Evolutionary conservation across 2,329 filamentous ascomycete genomes (phyloP).

Genomic region (Colletotrichum lentis): DNA sequence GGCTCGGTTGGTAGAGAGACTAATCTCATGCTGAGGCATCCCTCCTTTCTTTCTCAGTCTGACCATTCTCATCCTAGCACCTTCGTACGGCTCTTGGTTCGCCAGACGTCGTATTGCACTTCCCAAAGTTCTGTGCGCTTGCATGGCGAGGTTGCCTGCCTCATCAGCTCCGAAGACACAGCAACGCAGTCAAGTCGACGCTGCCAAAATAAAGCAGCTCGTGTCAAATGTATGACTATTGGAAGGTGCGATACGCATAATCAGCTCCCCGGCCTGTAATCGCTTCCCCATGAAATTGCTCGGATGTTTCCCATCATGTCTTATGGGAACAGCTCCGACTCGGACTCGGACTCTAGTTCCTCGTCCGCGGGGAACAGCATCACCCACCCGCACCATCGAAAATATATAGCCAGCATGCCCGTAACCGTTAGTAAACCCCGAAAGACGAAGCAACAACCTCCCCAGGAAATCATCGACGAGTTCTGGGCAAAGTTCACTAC

Average conservation of each 20-base stretch:
- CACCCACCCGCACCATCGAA: conserved; percentile 8
- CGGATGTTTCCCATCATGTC: conserved; percentile 9
- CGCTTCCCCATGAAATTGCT: too few species aligned
- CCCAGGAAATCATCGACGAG: conserved; percentile 73
- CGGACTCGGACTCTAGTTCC: conserved; percentile 14
- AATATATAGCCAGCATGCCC: conserved; percentile 31
- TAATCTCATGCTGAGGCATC: not conserved
- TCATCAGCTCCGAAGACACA: not conserved
- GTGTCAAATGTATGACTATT: not conserved
- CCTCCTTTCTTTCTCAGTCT: not conserved
- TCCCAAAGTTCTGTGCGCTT: not conserved
- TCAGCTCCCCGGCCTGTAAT: not conserved
- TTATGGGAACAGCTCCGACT: conserved; percentile 16
- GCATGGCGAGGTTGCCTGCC: not conserved
- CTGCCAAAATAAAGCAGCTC: conserved; percentile 3
- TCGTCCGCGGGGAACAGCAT: not conserved
- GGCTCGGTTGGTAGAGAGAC: not conserved
- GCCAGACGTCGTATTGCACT: not conserved
- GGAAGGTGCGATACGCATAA: not conserved
- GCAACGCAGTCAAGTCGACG: not conserved
- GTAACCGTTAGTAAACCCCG: conserved; percentile 16
- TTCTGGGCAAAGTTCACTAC: conserved; percentile 79
- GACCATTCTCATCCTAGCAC: not conserved
- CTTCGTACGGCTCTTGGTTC: not conserved
- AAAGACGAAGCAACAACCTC: conserved; percentile 60